Conservation (phyloP, 495 filamentous ascomycete species). For the Penicillium nucicola region DNA sequence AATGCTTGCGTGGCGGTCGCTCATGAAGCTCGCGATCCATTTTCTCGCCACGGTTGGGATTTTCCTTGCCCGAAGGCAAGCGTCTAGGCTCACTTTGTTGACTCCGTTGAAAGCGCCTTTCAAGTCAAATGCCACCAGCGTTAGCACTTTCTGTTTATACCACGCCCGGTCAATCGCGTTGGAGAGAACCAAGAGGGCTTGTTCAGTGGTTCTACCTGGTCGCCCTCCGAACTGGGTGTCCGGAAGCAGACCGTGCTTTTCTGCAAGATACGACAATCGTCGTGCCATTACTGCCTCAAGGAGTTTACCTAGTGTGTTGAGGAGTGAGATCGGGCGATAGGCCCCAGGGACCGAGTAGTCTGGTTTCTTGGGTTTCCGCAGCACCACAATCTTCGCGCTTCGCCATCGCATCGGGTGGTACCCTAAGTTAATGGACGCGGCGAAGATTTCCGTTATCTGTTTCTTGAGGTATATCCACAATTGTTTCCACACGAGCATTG, state of each 20-base stretch:
- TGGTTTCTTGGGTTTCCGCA: slow-evolving; percentile 21
- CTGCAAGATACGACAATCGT: slow-evolving; percentile 12
- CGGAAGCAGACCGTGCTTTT: slow-evolving; percentile 15
- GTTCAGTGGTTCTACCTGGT: slow-evolving; percentile 10
- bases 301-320: slow-evolving; percentile 20
- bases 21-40: slow-evolving; percentile 28
- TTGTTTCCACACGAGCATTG: no score
- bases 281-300: slow-evolving; percentile 17
- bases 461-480: no score
- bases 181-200: slow-evolving; percentile 14
- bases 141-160: slow-evolving; percentile 11
- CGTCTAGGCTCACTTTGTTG: slow-evolving; percentile 21
- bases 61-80: slow-evolving; percentile 10
- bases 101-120: slow-evolving; percentile 23
- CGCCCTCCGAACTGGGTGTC: slow-evolving; percentile 17
- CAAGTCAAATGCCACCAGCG: slow-evolving; percentile 13
- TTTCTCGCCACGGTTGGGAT: slow-evolving; percentile 14
- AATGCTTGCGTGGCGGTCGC: slow-evolving; percentile 17
- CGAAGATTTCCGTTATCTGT: no score
- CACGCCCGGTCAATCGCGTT: slow-evolving; percentile 21
- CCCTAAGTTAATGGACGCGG: slow-evolving; percentile 5
- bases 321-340: slow-evolving; percentile 25
- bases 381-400: slow-evolving; percentile 18
- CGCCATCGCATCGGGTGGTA: slow-evolving; percentile 18
- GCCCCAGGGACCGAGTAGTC: slow-evolving; percentile 20